Conservation (phyloP, 345 rosid species). For the Streptanthus diversifolius region DNA sequence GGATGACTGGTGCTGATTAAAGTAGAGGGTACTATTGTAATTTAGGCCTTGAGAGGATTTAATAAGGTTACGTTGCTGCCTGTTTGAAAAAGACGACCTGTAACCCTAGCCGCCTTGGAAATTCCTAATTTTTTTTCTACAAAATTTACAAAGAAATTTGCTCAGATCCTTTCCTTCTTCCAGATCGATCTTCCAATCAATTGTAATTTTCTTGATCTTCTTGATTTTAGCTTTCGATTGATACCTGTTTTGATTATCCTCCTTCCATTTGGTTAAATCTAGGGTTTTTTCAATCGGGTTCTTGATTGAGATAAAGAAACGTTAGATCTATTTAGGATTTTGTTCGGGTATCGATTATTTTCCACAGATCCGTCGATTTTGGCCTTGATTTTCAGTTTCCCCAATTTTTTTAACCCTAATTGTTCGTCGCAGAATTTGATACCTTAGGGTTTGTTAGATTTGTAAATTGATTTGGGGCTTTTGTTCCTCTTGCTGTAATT, state of each 20-base stretch:
- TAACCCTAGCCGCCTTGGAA: slow-evolving; percentile 38
- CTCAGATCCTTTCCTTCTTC: slow-evolving; percentile 27
- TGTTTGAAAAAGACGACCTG: slow-evolving; percentile 7
- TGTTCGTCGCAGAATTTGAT: neutral
- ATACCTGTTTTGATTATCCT: slow-evolving; percentile 18
- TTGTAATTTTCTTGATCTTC: slow-evolving; percentile 25
- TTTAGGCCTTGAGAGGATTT: neutral
- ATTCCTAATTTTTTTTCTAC: neutral
- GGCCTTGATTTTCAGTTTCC: slow-evolving; percentile 10
- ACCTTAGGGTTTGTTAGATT: slow-evolving; percentile 9
- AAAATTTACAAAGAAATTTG: slow-evolving; percentile 3
- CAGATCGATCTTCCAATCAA: slow-evolving; percentile 23
- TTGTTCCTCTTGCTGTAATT: neutral
- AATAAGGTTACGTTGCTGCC: slow-evolving; percentile 30
- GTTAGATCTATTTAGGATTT: slow-evolving; percentile 14
- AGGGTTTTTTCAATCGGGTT: slow-evolving; percentile 13
- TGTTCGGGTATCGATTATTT: neutral
- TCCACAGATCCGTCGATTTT: neutral
- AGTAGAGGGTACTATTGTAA: slow-evolving; percentile 13
- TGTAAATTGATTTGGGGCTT: slow-evolving; percentile 23
- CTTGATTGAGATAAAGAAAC: slow-evolving; percentile 2
- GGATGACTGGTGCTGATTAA: slow-evolving; percentile 16
- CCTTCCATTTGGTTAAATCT: slow-evolving; percentile 4
- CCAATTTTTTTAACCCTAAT: neutral
- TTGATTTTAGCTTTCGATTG: slow-evolving; percentile 28